phyloP scores from a whole-genome alignment of 2,329 filamentous ascomycete species.

The Microsporum audouinii region DNA sequence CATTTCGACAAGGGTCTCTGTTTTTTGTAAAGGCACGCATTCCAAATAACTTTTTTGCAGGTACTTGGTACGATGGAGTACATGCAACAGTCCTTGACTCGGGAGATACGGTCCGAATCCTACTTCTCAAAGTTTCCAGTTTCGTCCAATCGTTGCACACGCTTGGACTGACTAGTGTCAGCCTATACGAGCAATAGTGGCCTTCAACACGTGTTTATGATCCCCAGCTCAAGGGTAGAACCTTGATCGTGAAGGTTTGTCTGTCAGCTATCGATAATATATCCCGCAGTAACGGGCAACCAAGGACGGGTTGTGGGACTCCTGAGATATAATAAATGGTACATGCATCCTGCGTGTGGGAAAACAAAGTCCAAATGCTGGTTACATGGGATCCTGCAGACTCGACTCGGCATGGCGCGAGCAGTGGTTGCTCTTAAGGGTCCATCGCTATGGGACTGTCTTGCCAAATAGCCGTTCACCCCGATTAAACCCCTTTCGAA shows the following conservation, averaged over 20 bases:
- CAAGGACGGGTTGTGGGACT: slow-evolving; percentile 1
- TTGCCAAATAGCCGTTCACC: neutral
- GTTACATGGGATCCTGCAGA: neutral
- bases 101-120: slow-evolving; percentile 4
- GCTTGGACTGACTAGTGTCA: neutral
- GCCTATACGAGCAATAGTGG: neutral
- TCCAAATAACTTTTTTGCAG: neutral
- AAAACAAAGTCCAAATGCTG: neutral
- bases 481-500: neutral
- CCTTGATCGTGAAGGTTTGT: slow-evolving; percentile 2
- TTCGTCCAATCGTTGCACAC: neutral
- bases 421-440: neutral
- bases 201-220: slow-evolving; percentile 3
- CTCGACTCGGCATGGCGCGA: neutral
- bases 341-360: neutral
- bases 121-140: neutral
- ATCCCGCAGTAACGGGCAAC: slow-evolving; percentile 1
- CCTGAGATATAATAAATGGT: neutral
- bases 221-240: slow-evolving; percentile 5
- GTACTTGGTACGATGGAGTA: neutral
- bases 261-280: slow-evolving; percentile 3
- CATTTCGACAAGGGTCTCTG: neutral
- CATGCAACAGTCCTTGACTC: neutral
- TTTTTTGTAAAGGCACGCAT: neutral
- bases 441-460: neutral